Percentiles rank a stretch among this genome's conserved stretches.
These are phyloP conservation scores for Macrocybe sp. DNA, from an alignment of 1,284 basidiomycete species.

Conservation along the genomic window DNA sequence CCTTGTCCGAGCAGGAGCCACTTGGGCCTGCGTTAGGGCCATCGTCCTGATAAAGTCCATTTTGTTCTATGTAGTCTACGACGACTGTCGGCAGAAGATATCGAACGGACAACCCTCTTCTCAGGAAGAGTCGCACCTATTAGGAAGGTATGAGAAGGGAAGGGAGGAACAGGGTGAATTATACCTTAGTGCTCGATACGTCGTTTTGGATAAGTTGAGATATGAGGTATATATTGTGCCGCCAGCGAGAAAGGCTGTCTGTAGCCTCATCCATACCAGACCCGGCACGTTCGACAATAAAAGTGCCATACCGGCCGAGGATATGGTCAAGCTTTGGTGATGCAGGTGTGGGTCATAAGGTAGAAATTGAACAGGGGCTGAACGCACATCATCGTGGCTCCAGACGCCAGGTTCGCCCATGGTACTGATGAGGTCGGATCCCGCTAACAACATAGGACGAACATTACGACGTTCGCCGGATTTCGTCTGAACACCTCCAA, in stretches of 20 bases:
- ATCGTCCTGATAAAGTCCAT: constrained; percentile 72
- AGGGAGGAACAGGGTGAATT: constrained; percentile 5
- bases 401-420: constrained; percentile 99
- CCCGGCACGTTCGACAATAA: constrained; percentile 94
- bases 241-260: constrained; percentile 72
- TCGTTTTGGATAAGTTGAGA: constrained; percentile 98
- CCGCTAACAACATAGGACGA: constrained; percentile 91
- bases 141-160: constrained; percentile 1
- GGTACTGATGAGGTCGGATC: constrained; percentile 95
- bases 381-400: constrained; percentile 83
- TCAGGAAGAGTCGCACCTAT: constrained; percentile 77
- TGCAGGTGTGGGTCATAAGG: constrained; percentile 1
- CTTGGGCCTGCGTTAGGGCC: constrained; percentile 12
- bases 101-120: constrained; percentile 89
- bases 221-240: constrained; percentile 90
- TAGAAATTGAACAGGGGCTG: constrained; percentile 7
- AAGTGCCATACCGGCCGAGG: constrained; percentile 88
- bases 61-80: constrained; percentile 90
- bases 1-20: constrained; percentile 24
- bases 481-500: constrained; percentile 65
- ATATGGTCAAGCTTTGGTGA: constrained; percentile 84
- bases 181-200: constrained; percentile 93
- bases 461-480: constrained; percentile 63
- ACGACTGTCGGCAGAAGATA: constrained; percentile 91
- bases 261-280: constrained; percentile 86